A percentile compares a stretch with the other conserved stretches of the same genome.
Conservation (phyloP, 2,329 filamentous ascomycete genomes). For the Xylariaceae sp. region DNA sequence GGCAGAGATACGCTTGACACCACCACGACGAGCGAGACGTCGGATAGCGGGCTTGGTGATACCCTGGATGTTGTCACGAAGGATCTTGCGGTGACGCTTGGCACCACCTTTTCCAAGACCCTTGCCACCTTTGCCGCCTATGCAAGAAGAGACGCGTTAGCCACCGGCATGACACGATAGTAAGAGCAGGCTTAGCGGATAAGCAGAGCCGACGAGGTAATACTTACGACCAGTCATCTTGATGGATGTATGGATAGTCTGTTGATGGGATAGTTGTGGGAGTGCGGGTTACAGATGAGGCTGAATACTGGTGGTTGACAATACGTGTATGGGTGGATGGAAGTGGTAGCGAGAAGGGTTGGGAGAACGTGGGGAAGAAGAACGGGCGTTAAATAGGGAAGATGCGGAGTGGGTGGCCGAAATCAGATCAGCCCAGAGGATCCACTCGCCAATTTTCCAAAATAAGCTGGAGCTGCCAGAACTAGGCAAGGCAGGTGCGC, state of each 20-base stretch:
- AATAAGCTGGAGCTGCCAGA: neutral
- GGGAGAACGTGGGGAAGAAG: conserved; percentile 29
- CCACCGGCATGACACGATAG: neutral
- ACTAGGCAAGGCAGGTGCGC: neutral
- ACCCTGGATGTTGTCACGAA: conserved; percentile 99
- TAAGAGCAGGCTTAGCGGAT: neutral
- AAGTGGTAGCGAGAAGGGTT: conserved; percentile 21
- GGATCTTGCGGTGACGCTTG: conserved; percentile 98
- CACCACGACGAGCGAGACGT: conserved; percentile 96
- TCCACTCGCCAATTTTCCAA: neutral
- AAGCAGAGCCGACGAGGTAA: neutral
- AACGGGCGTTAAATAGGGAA: conserved; percentile 26
- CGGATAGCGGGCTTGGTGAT: conserved; percentile 98
- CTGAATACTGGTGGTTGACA: conserved; percentile 20
- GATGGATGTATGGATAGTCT: conserved; percentile 19
- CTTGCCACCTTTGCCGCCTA: conserved; percentile 94
- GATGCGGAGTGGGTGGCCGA: conserved; percentile 21
- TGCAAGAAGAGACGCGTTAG: conserved; percentile 60
- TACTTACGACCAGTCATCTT: conserved; percentile 35
- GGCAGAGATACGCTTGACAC: conserved; percentile 99
- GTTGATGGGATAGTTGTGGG: conserved; percentile 2
- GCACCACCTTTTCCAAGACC: conserved; percentile 96
- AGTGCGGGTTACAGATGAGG: conserved; percentile 21
- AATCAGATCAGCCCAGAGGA: conserved; percentile 33
- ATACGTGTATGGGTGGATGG: conserved; percentile 17